A percentile compares a stretch with the other conserved stretches of the same genome.
These are phyloP conservation scores for Paulownia fortunei DNA, from an alignment of 257 asterid species.

Conservation along the genomic window DNA sequence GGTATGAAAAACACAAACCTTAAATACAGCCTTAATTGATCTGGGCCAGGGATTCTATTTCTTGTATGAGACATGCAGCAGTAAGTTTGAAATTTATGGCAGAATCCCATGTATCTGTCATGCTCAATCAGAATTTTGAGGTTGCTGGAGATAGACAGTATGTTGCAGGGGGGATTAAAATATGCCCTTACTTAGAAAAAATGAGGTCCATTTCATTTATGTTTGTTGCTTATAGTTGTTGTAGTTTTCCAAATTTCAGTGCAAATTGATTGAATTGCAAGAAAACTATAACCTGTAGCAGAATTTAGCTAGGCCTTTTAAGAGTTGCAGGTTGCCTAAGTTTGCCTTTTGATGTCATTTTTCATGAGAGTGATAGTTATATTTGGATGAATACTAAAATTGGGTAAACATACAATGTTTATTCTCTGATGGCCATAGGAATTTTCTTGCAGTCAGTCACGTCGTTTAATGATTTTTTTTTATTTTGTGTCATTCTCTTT, in stretches of 20 bases:
- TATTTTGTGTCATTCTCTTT: no score
- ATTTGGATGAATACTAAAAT: not conserved
- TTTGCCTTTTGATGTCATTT: slow-evolving; percentile 18
- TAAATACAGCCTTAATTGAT: slow-evolving; percentile 49
- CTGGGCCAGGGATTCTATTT: slow-evolving; percentile 59
- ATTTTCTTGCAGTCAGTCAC: slow-evolving; percentile 16
- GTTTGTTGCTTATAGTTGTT: slow-evolving; percentile 33
- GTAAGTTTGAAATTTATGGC: slow-evolving; percentile 36
- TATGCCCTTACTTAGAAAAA: slow-evolving; percentile 26
- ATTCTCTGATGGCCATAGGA: not conserved
- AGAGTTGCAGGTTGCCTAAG: slow-evolving; percentile 15
- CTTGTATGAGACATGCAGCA: slow-evolving; percentile 45
- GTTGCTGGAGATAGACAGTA: not conserved
- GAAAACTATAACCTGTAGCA: slow-evolving; percentile 15
- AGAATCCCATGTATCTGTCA: slow-evolving; percentile 3
- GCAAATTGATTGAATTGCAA: slow-evolving; percentile 14
- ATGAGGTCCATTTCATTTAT: slow-evolving; percentile 44
- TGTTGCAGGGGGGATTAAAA: slow-evolving; percentile 35
- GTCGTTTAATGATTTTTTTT: not conserved
- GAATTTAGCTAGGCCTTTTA: slow-evolving; percentile 21
- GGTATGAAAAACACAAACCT: slow-evolving; percentile 47
- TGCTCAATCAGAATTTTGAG: slow-evolving; percentile 20
- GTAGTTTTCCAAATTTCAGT: slow-evolving; percentile 22
- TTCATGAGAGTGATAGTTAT: slow-evolving; percentile 20
- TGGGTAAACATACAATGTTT: not conserved